Percentiles rank a stretch among this genome's conserved stretches.
These are phyloP conservation scores for Ceratobasidium sp. DNA, from an alignment of 1,284 basidiomycete genomes.

Conservation along the genomic window DNA sequence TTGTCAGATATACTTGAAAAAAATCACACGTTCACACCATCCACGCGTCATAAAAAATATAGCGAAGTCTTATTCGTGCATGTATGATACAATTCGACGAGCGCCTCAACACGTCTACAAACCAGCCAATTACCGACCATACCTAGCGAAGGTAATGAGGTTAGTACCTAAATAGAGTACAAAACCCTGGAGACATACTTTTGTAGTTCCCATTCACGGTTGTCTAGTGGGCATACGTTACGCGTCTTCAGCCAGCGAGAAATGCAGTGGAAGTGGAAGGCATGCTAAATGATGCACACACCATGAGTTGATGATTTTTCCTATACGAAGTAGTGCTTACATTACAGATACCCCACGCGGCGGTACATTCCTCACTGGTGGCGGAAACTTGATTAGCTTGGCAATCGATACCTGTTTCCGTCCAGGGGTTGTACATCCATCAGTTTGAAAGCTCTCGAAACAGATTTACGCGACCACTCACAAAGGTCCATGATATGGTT, in stretches of 20 bases:
- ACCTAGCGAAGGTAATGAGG: conserved; percentile 11
- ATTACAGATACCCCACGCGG: conserved; percentile 99
- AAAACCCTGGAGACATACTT: conserved; percentile 64
- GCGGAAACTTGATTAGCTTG: conserved; percentile 98
- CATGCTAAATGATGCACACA: conserved; percentile 68
- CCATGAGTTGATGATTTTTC: not conserved
- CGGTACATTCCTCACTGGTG: conserved; percentile 96
- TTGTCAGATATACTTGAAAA: not conserved
- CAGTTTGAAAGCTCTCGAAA: conserved; percentile 28
- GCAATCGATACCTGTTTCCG: conserved; percentile 89
- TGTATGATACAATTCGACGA: not conserved
- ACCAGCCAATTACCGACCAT: conserved; percentile 10
- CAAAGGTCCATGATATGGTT: conserved; percentile 99
- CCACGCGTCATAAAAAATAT: not conserved
- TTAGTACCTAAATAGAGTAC: not conserved
- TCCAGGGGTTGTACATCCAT: conserved; percentile 32
- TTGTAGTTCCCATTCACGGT: conserved; percentile 93
- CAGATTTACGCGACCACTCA: conserved; percentile 53
- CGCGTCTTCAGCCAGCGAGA: conserved; percentile 99
- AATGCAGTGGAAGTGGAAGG: conserved; percentile 99
- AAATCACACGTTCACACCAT: not conserved
- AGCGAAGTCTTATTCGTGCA: not conserved
- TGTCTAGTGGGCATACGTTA: conserved; percentile 98
- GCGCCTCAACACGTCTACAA: not conserved
- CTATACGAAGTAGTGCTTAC: conserved; percentile 57